phyloP scores from a whole-genome alignment of 2,329 filamentous ascomycete species.

The Harringtonia lauricola region DNA sequence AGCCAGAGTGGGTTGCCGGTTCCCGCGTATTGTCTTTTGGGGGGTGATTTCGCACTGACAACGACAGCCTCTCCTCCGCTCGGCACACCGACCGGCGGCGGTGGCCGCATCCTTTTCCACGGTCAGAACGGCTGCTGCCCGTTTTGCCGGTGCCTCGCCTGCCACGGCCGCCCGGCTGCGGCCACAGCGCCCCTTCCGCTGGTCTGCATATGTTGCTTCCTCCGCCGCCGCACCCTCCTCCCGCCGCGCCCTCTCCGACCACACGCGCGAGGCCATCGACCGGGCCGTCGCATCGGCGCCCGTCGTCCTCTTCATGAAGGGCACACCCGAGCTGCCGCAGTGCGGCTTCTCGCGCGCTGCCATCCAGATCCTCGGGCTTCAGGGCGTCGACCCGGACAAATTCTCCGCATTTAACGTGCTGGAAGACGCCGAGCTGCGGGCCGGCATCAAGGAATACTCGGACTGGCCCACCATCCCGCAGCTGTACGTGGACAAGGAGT shows the following conservation, averaged over 20 bases:
- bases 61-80: neutral
- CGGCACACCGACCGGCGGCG: too few relatives aligned
- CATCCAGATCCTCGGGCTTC: slow-evolving; percentile 88
- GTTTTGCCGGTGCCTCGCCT: too few relatives aligned
- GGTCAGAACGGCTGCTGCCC: too few relatives aligned
- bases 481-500: slow-evolving; percentile 90
- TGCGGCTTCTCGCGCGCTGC: slow-evolving; percentile 85
- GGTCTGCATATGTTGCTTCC: neutral
- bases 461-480: slow-evolving; percentile 99
- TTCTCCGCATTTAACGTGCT: slow-evolving; percentile 98
- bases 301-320: slow-evolving; percentile 94
- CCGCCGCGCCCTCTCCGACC: slow-evolving; percentile 50
- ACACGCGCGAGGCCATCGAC: slow-evolving; percentile 76
- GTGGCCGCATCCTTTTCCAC: too few relatives aligned
- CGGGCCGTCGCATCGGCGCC: slow-evolving; percentile 79
- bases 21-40: too few relatives aligned
- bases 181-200: neutral
- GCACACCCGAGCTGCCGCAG: slow-evolving; percentile 70
- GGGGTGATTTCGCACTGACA: too few relatives aligned
- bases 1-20: slow-evolving; percentile 3
- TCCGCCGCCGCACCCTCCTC: neutral
- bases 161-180: too few relatives aligned
- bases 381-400: slow-evolving; percentile 90
- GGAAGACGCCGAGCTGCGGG: slow-evolving; percentile 76
- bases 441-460: slow-evolving; percentile 96